These are phyloP conservation scores for Rhodotorula diobovata DNA, from an alignment of 768 basidiomycete species.

Conservation along the genomic window DNA sequence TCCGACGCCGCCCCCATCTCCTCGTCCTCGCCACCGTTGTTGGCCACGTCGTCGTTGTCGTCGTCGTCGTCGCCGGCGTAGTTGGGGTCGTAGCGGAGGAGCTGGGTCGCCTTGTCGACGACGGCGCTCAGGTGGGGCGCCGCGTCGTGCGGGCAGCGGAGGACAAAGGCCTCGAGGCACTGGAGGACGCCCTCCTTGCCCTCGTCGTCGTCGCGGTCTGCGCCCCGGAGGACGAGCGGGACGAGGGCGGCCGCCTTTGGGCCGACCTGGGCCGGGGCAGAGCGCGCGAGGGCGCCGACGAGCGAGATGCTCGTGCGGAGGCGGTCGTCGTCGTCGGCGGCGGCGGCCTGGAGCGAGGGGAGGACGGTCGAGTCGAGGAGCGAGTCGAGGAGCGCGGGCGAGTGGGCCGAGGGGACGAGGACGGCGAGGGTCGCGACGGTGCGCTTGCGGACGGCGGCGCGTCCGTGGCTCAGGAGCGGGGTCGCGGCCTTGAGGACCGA, in stretches of 20 bases:
- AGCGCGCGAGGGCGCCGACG: conserved; percentile 66
- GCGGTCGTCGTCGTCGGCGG: conserved; percentile 22
- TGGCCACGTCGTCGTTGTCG: conserved; percentile 19
- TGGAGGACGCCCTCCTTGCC: conserved; percentile 64
- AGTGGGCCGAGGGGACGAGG: conserved; percentile 13
- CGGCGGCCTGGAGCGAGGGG: conserved; percentile 11
- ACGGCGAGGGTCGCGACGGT: conserved; percentile 67
- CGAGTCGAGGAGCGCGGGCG: conserved; percentile 15
- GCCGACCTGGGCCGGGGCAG: conserved; percentile 37
- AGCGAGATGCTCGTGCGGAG: conserved; percentile 51
- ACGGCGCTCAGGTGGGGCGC: conserved; percentile 66
- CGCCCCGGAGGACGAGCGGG: conserved; percentile 65
- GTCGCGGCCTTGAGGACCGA: conserved; percentile 69
- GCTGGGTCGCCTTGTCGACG: conserved; percentile 65
- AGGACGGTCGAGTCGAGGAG: conserved; percentile 29
- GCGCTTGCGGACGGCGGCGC: conserved; percentile 85
- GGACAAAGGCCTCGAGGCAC: conserved; percentile 78
- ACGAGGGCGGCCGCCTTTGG: conserved; percentile 51
- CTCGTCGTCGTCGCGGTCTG: conserved; percentile 74
- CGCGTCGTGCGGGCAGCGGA: conserved; percentile 78
- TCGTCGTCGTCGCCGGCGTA: conserved; percentile 66
- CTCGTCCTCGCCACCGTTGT: conserved; percentile 34
- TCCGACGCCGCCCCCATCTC: conserved; percentile 52
- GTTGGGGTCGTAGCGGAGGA: conserved; percentile 91
- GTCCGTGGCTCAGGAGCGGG: conserved; percentile 59